Percentiles rank a stretch among this genome's conserved stretches.
Evolutionary conservation across 768 basidiomycete genomes (phyloP).

Genomic region (Mycena belliarum): DNA sequence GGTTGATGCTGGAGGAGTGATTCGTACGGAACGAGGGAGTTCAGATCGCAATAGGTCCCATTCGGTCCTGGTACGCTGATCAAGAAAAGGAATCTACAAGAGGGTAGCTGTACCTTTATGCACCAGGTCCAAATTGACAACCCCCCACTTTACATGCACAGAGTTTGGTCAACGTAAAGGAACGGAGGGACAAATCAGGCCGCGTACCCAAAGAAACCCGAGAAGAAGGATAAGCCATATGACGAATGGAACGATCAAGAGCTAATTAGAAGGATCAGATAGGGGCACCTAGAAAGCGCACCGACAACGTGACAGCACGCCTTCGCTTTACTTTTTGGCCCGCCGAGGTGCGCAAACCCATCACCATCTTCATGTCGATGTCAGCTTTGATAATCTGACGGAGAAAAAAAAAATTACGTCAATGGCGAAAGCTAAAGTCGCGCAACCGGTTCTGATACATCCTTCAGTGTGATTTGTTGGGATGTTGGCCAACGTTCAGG

Average conservation of each 20-base stretch:
- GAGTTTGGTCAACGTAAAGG: background rate
- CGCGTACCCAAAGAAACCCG: constrained; percentile 26
- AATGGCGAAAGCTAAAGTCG: constrained; percentile 31
- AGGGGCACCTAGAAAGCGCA: constrained; percentile 10
- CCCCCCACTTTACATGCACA: constrained; percentile 24
- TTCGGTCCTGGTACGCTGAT: constrained; percentile 18
- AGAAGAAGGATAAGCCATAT: constrained; percentile 29
- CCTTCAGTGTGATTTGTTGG: background rate
- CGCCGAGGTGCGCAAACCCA: constrained; percentile 27
- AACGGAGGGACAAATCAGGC: too few species aligned
- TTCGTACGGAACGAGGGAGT: constrained; percentile 23
- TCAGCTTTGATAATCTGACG: background rate
- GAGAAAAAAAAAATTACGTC: constrained; percentile 24
- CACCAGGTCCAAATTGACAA: constrained; percentile 24
- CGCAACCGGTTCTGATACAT: constrained; percentile 25
- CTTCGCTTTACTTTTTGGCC: constrained; percentile 23
- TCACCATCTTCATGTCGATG: constrained; percentile 23
- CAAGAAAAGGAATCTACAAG: background rate
- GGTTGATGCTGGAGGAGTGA: background rate
- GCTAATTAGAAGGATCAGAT: constrained; percentile 15
- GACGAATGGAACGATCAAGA: constrained; percentile 28
- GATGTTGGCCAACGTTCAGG: constrained; percentile 24
- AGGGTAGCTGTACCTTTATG: constrained; percentile 13
- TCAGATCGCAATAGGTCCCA: constrained; percentile 34
- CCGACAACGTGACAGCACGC: constrained; percentile 22